Base-by-base conservation (phyloP, 106 monocot genomes). In the Apostasia shenzhenica region DNA sequence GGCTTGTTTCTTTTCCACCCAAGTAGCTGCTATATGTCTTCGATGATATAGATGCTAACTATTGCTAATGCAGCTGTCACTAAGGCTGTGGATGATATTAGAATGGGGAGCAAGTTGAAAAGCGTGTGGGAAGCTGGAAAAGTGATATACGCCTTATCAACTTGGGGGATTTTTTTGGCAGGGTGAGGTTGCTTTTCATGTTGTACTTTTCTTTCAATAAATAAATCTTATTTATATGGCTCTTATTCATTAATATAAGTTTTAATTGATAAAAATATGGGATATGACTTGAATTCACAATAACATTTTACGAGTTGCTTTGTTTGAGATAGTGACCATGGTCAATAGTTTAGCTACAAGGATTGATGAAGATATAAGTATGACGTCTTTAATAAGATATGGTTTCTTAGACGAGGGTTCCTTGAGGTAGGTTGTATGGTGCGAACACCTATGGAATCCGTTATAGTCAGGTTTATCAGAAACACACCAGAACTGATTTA, bases 71-170 rank as follows among this genome's bases (percentile, higher is more conserved):
- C 83, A 94, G 94, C 77, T 69, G 81, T 94, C 49, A 41, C 66
- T 49, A 91, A 57, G 73, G 85, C 91, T 43, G 76, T 95, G 77
- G 77, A 66, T 59, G 80, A 72, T 52, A 74, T 88, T 45, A 84
- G 82, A 65, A 80, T 76, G 49, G 73, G 79, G 71, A 75, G 68
- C 44, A 84, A 73, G 80, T 67, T 83, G 78, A 86, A 62, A 75
- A 78, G 67, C 59, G 46, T 91, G 12, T 95, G 91, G 95, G 88
- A 91, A 76, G 95, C 88, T 79, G 91, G 83, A 61, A 88, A 88
- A 70, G 11, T 91, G 7, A 80, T 91, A 55, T 91, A 95, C 73
- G 44, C 80, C 14, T 63, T 95, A 55, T 83, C 88, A 66, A 86
- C 85, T 1, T 91, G 85, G 88, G 95, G 91, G 55, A 74, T 95